A percentile compares a stretch with the other conserved stretches of the same genome.
Evolutionary conservation across 345 rosid species (phyloP).

Genomic region (Sapria himalayana): DNA sequence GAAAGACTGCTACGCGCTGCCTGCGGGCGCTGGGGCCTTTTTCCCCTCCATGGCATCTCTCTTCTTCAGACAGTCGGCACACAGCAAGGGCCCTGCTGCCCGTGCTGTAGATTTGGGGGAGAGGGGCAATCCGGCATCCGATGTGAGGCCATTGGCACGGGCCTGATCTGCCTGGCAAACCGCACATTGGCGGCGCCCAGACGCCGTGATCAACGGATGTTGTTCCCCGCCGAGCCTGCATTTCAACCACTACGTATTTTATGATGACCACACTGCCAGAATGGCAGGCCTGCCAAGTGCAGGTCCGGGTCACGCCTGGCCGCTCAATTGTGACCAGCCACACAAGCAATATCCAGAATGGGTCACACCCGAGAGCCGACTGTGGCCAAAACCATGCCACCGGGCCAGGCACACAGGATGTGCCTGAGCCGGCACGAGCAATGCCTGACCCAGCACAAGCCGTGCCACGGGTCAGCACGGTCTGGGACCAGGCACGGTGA

Average conservation of each 20-base stretch:
- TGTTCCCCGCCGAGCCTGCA: conserved; percentile 84
- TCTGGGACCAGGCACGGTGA: no score
- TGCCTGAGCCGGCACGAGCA: no score
- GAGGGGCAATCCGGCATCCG: conserved; percentile 40
- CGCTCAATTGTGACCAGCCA: no score
- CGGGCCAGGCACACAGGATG: no score
- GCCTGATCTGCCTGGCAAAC: conserved; percentile 87
- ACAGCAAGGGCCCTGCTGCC: conserved; percentile 96
- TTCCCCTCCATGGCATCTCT: conserved; percentile 99
- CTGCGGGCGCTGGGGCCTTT: conserved; percentile 36
- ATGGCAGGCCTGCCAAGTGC: no score
- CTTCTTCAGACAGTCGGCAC: conserved; percentile 62
- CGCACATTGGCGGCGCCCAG: conserved; percentile 73
- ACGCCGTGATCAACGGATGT: conserved; percentile 23
- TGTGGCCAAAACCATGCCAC: no score
- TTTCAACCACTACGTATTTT: conserved; percentile 7
- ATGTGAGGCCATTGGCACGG: conserved; percentile 32
- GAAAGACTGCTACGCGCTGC: conserved; percentile 21
- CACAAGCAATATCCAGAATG: no score
- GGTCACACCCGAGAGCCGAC: no score
- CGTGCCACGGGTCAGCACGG: no score
- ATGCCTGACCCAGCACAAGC: no score
- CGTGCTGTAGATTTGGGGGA: conserved; percentile 62
- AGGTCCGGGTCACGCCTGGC: no score
- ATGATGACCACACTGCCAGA: no score